Evolutionary conservation across 441 rosid genomes (phyloP), one percentile per base, ranked within the genome.

Genomic region (Populus hybrid): DNA sequence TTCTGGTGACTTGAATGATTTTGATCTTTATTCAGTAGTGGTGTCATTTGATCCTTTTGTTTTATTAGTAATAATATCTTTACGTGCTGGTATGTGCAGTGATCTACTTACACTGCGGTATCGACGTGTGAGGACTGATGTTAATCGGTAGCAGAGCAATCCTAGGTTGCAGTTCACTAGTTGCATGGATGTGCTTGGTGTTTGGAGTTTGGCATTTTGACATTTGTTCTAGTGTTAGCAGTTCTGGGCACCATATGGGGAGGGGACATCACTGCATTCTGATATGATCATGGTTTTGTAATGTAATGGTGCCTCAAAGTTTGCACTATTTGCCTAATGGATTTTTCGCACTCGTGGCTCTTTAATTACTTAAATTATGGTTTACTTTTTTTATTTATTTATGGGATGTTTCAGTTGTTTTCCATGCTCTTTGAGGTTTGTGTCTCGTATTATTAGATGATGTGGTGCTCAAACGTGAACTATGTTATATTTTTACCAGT

Each of bases 51-150:
- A 14, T 46, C 19, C 57, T 46, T 38, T 38, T 46, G 57, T 46
- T 46, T 46, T 46, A 14, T 46, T 14, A 46, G 19, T 5, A 14
- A 12, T 40, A 63, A 63, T 19, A 10, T 40, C 40, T 10, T 8
- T 70, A 40, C 12, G 66, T 57, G 36, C 9, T 32, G 19, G 1
- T 16, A 14, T 74, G 21, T 76, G 82, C 82, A 82, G 84, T 82
- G 84, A 82, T 71, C 42, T 61, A 18, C 11, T 64, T 28, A 32
- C 67, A 76, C 24, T 42, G 69, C 11, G 21, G 38, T 50, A 71
- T 71, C 10, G 23, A 77, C 8, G 0, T 18, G 8, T 1, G 2
- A 26, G 16, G 30, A 76, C 8, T 1, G 53, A 42, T 26, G 5
- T 3, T 18, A 40, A 21, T 23, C 23, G 50, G 38, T 36, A 3